Evolutionary conservation across 805 yeast genomes (phyloP), one percentile per base, ranked within the genome.

Genomic region (Wickerhamomyces ciferrii): DNA sequence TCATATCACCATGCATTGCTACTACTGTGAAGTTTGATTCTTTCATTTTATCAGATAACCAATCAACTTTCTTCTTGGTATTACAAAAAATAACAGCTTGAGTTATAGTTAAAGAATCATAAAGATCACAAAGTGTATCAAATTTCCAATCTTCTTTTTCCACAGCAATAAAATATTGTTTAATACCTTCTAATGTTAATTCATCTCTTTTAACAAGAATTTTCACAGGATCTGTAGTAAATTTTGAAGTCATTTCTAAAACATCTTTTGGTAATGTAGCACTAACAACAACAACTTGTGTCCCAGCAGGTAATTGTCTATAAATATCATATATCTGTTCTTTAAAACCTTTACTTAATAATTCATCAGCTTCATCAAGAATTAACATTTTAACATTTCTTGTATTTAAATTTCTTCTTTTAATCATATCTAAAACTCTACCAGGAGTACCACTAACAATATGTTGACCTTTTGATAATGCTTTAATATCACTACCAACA

Each of bases 61-160:
- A 87, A 69, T 89, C 96, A 54, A 92, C 99, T 77, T 92, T 92
- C 68, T 84, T 78, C 71, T 92, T 87, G 54, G 98, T 91, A 76
- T 94, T 94, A 74, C 99, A 94, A 78, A 94, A 94, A 45, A 94
- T 94, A 52, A 94, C 98, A 43, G 97, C 96, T 71, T 94, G 99
- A 45, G 98, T 92, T 60, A 94, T 88, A 40, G 97, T 86, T 61
- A 94, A 75, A 47, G 96, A 85, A 71, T 92, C 99, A 73, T 94
- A 94, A 57, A 94, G 72, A 69, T 94, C 99, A 66, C 96, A 87
- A 58, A 94, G 73, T 45, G 96, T 87, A 66, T 92, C 98, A 63
- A 90, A 88, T 72, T 94, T 94, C 88, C 84, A 90, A 53, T 84
- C 85, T 68, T 94, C 99, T 67, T 85, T 81, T 63, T 89, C 97